Evolutionary conservation across 2,329 filamentous ascomycete genomes (phyloP), one percentile per base, ranked within the genome.

Genomic region (Alternaria brassicae): DNA sequence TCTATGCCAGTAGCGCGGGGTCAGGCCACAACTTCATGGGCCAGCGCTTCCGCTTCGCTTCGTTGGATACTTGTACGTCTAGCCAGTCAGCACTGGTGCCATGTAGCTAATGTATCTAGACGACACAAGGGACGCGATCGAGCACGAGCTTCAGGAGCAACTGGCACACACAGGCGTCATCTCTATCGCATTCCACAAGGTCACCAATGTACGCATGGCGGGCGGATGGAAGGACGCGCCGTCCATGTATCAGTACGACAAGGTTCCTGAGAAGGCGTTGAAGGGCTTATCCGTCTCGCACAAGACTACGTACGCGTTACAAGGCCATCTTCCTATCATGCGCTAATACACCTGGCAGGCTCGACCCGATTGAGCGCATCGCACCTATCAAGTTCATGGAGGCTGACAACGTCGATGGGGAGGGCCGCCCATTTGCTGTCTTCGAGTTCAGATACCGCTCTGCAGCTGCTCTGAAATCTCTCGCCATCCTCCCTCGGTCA

Each of bases 401-500:
- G 5, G 50, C 36, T 5, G 44, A 60, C 19, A 30, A 53, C 17
- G 49, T 65, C 19, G 40, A 53, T 21, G 32, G 28, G 3, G 37
- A 21, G 19, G 32, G 53, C 3, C 23, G 49, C 6, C 56, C 62
- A 2, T 66, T 68, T n/a, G 65, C 55, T 12, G 59, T 53, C 3
- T 61, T 66, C 41, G 40, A 48, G 19, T 68, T 68, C 53, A 57
- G 61, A 8, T 69, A 69, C 30, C 61, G 65, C 6, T 69, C 65
- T 2, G n/a, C 19, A 60, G 60, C 47, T 40, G 53, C 60, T 9
- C 61, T 78, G 1, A 70, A 75, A 59, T 56, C 65, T 6, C 65
- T 77, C 6, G 37, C 56, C 17, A 65, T 78, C 13, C 64, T 77
- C 21, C 64, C 60, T 8, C 60, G 65, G 6, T 61, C 48, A 3